phyloP scores from a whole-genome alignment of 805 yeast species.

The Ogataea ramenticola region DNA sequence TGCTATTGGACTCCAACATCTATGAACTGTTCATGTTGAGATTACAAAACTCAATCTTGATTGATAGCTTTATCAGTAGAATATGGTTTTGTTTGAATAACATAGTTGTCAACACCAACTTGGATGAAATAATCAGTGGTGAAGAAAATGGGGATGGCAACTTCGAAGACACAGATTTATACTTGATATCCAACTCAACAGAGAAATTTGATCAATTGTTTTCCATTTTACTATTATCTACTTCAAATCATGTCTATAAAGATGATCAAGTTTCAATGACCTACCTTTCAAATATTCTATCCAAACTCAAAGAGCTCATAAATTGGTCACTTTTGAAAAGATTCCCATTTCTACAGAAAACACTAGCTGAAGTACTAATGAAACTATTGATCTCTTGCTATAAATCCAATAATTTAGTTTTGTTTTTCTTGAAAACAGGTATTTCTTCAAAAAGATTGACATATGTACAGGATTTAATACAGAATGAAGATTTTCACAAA shows the following conservation, averaged over 20 bases:
- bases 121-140: background rate
- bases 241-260: conserved; percentile 11
- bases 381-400: conserved; percentile 13
- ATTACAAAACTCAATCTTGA: conserved; percentile 10
- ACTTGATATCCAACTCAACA: conserved; percentile 10
- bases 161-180: background rate
- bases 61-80: conserved; percentile 20
- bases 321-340: conserved; percentile 21
- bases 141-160: conserved; percentile 5
- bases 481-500: conserved; percentile 3
- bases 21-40: conserved; percentile 12
- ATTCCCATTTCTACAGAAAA: conserved; percentile 19
- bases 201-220: conserved; percentile 21
- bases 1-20: conserved; percentile 18
- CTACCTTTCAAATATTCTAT: conserved; percentile 11
- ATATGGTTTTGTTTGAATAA: conserved; percentile 28
- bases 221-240: conserved; percentile 17
- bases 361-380: conserved; percentile 20
- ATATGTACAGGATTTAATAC: conserved; percentile 4
- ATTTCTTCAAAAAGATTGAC: conserved; percentile 7
- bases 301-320: conserved; percentile 18
- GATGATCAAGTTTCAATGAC: conserved; percentile 8
- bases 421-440: conserved; percentile 17
- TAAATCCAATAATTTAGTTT: conserved; percentile 9
- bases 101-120: conserved; percentile 15